Conservation (phyloP, 257 asterid genomes). For the Ajuga chamaepitys region DNA sequence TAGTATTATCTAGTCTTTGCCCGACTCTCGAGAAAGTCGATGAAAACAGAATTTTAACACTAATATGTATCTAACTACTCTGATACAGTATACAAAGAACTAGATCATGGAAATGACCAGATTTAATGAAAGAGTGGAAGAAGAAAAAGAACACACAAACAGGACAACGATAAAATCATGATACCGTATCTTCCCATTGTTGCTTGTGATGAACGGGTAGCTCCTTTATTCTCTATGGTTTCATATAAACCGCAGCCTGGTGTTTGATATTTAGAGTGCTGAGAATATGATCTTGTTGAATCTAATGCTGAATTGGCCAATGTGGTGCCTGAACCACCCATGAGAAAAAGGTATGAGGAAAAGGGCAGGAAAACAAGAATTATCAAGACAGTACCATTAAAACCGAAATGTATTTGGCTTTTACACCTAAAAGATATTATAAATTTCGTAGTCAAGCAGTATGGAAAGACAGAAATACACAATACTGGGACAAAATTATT, state of each 20-base stretch:
- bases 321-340: conserved; percentile 31
- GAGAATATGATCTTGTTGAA: conserved; percentile 47
- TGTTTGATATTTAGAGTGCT: conserved; percentile 50
- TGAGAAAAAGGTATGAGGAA: neutral
- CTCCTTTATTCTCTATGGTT: conserved; percentile 35
- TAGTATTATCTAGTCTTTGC: too few relatives aligned
- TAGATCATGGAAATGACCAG: neutral
- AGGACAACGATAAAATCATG: neutral
- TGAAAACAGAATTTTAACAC: too few relatives aligned
- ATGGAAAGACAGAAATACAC: too few relatives aligned
- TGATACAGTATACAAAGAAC: too few relatives aligned
- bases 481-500: neutral
- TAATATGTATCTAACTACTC: too few relatives aligned
- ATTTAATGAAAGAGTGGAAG: neutral
- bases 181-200: conserved; percentile 45
- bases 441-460: too few relatives aligned
- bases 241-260: conserved; percentile 71
- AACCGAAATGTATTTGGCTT: neutral
- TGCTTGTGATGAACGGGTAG: conserved; percentile 27
- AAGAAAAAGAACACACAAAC: neutral
- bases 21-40: too few relatives aligned
- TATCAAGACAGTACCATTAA: too few relatives aligned
- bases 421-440: too few relatives aligned
- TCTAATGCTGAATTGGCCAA: conserved; percentile 22
- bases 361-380: neutral